These are phyloP conservation scores for Venturia nashicola DNA, from an alignment of 2,329 filamentous ascomycete species.

Conservation along the genomic window DNA sequence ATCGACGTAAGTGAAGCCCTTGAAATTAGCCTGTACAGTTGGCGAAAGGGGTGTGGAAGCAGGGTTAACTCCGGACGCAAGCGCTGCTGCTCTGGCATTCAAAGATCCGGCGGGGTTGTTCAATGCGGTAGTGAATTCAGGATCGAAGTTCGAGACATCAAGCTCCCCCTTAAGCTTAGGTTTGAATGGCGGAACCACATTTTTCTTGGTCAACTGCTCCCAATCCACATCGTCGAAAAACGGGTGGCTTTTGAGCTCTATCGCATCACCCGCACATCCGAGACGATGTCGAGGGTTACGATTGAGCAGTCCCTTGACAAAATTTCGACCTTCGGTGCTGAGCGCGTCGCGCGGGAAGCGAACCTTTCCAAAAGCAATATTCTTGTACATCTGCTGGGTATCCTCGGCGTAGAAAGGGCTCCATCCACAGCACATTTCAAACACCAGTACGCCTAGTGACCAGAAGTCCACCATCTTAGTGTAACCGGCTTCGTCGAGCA, in stretches of 20 bases:
- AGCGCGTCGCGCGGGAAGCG: constrained; percentile 90
- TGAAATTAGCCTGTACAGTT: constrained; percentile 94
- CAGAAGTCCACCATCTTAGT: constrained; percentile 99
- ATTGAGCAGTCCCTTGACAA: constrained; percentile 94
- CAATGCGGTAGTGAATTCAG: constrained; percentile 92
- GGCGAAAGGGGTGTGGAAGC: constrained; percentile 88
- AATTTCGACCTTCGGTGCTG: constrained; percentile 89
- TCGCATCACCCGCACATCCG: constrained; percentile 80
- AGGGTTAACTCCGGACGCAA: constrained; percentile 69
- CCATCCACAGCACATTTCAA: constrained; percentile 99
- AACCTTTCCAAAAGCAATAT: constrained; percentile 98
- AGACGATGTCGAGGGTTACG: constrained; percentile 92
- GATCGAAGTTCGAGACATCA: constrained; percentile 96
- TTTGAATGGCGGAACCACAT: constrained; percentile 93
- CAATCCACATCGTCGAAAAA: constrained; percentile 96
- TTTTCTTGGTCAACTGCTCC: constrained; percentile 76
- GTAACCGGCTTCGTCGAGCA: constrained; percentile 92
- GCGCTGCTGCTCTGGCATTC: constrained; percentile 77
- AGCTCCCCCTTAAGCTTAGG: constrained; percentile 92
- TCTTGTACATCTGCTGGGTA: constrained; percentile 99
- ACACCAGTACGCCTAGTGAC: constrained; percentile 93
- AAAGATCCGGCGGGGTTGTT: constrained; percentile 69
- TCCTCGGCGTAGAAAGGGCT: constrained; percentile 98
- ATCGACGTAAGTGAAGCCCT: constrained; percentile 98
- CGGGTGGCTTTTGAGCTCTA: constrained; percentile 84